Percentiles rank a stretch among this genome's conserved stretches.
phyloP scores from a whole-genome alignment of 2,329 filamentous ascomycete genomes.

The Epichloe brachyelytri region DNA sequence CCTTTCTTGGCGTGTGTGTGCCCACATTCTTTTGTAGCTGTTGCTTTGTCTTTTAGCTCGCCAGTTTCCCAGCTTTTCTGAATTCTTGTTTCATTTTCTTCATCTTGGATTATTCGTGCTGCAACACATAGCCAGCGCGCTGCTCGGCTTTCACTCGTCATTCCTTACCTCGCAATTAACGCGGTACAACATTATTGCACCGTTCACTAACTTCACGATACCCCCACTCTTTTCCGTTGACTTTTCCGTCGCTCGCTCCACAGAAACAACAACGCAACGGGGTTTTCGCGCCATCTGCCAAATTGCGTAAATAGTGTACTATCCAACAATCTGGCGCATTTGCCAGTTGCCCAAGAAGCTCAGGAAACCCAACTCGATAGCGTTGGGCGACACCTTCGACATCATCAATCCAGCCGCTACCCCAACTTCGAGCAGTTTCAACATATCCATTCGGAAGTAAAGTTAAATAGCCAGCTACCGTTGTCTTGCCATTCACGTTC shows the following conservation, averaged over 20 bases:
- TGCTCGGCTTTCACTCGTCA: not conserved
- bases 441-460: not conserved
- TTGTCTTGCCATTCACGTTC: not conserved
- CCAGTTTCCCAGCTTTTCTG: not conserved
- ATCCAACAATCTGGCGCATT: not conserved
- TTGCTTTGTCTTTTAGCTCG: not conserved
- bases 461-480: not conserved
- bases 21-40: not conserved
- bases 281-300: not conserved
- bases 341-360: not conserved
- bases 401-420: not conserved
- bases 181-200: not conserved
- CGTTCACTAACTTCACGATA: not conserved
- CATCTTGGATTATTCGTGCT: not conserved
- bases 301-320: not conserved
- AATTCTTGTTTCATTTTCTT: not conserved
- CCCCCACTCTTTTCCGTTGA: not conserved
- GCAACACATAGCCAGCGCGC: not conserved
- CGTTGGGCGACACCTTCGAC: too few relatives aligned
- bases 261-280: not conserved
- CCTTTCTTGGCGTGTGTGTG: not conserved
- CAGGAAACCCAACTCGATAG: not conserved
- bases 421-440: not conserved
- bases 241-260: slow-evolving; percentile 9
- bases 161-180: not conserved